These are phyloP conservation scores for Wallacemonas rigidus DNA, from an alignment of 208 protist species.

Conservation along the genomic window DNA sequence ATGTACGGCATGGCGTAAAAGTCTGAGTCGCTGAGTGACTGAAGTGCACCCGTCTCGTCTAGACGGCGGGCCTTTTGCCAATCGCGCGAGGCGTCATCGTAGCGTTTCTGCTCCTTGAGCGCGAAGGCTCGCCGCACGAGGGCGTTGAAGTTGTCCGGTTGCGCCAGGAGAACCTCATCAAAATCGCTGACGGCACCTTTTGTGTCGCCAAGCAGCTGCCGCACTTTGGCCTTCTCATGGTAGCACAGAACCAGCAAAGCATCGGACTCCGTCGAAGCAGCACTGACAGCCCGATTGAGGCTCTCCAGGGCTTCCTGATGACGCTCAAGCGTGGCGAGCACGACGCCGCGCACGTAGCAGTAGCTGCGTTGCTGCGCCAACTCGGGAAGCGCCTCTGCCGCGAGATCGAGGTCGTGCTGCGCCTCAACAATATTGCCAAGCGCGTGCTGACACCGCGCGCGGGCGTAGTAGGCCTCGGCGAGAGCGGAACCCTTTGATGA, in stretches of 20 bases:
- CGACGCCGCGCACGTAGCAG: slow-evolving; percentile 54
- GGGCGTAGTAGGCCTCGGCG: slow-evolving; percentile 77
- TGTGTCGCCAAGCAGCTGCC: slow-evolving; percentile 64
- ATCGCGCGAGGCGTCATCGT: slow-evolving; percentile 82
- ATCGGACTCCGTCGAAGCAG: slow-evolving; percentile 13
- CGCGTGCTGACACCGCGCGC: slow-evolving; percentile 78
- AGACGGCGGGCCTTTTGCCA: slow-evolving; percentile 72
- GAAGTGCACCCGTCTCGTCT: slow-evolving; percentile 43
- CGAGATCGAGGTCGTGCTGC: slow-evolving; percentile 55
- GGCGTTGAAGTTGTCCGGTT: slow-evolving; percentile 70
- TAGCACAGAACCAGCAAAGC: slow-evolving; percentile 28
- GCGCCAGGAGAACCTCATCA: slow-evolving; percentile 57
- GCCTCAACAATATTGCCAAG: slow-evolving; percentile 48
- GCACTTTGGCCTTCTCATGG: slow-evolving; percentile 88
- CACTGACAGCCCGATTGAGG: slow-evolving; percentile 53
- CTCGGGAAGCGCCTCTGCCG: slow-evolving; percentile 40
- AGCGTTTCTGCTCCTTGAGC: slow-evolving; percentile 68
- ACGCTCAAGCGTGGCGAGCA: slow-evolving; percentile 34
- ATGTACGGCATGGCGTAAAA: slow-evolving; percentile 66
- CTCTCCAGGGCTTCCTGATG: slow-evolving; percentile 40
- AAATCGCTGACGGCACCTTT: slow-evolving; percentile 76
- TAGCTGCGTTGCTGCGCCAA: slow-evolving; percentile 39
- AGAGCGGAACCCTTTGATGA: neutral
- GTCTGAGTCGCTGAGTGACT: slow-evolving; percentile 54
- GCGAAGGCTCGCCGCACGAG: slow-evolving; percentile 86